Conservation (phyloP, 164 flowering plant genomes). For the Taxillus chinensis region DNA sequence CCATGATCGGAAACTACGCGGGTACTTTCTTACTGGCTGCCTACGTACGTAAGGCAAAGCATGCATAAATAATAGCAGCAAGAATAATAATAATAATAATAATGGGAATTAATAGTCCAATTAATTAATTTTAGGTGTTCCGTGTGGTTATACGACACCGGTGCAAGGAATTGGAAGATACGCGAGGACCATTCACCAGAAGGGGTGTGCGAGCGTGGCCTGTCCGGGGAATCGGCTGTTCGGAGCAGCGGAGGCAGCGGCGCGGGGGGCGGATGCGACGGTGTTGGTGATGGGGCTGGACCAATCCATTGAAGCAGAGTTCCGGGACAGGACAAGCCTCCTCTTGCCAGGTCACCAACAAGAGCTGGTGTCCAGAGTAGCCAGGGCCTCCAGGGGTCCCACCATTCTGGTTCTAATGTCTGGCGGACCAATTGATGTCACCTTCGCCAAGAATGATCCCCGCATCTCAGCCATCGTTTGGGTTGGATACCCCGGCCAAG, state of each 20-base stretch:
- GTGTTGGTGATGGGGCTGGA: slow-evolving; percentile 59
- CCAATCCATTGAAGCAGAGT: slow-evolving; percentile 55
- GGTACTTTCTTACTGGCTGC: slow-evolving; percentile 15
- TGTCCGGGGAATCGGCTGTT: slow-evolving; percentile 27
- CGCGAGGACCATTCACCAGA: slow-evolving; percentile 35
- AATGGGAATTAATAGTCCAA: too few species aligned
- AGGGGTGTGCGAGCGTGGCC: slow-evolving; percentile 38
- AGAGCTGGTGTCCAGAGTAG: slow-evolving; percentile 51
- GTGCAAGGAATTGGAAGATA: slow-evolving; percentile 49
- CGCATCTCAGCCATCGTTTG: slow-evolving; percentile 50
- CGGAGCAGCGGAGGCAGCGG: slow-evolving; percentile 37
- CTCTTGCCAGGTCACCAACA: slow-evolving; percentile 68
- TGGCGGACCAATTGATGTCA: slow-evolving; percentile 62
- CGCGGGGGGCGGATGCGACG: slow-evolving; percentile 54
- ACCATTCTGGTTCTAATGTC: slow-evolving; percentile 47
- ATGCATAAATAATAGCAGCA: too few species aligned
- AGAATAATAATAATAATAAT: too few species aligned
- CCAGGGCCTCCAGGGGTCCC: slow-evolving; percentile 51
- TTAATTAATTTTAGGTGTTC: slow-evolving; percentile 22
- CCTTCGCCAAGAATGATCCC: slow-evolving; percentile 63
- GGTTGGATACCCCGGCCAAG: slow-evolving; percentile 83
- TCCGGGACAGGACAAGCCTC: slow-evolving; percentile 34
- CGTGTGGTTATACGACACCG: slow-evolving; percentile 54
- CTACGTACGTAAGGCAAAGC: too few species aligned
- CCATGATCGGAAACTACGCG: slow-evolving; percentile 71